Percentiles rank a stretch among this genome's conserved stretches.
phyloP scores from a whole-genome alignment of 345 rosid genomes.

The Passiflora organensis region DNA sequence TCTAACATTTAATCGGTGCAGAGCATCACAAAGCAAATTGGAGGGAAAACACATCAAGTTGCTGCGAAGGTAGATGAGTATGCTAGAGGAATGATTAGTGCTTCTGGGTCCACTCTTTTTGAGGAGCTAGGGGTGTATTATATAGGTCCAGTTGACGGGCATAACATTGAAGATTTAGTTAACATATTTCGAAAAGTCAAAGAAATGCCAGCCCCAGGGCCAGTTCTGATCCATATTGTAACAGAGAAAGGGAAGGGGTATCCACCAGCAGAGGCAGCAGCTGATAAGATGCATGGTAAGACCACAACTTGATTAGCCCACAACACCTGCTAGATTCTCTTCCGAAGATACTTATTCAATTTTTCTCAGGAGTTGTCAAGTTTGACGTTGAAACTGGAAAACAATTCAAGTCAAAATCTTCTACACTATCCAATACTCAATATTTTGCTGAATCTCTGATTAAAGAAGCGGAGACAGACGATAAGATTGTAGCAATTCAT shows the following conservation, averaged over 20 bases:
- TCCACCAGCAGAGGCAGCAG: slow-evolving; percentile 70
- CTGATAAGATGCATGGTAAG: slow-evolving; percentile 78
- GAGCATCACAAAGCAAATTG: slow-evolving; percentile 57
- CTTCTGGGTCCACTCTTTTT: slow-evolving; percentile 53
- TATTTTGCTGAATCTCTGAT: slow-evolving; percentile 64
- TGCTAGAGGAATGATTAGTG: slow-evolving; percentile 61
- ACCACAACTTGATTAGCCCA: background rate
- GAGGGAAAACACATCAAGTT: slow-evolving; percentile 46
- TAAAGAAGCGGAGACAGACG: slow-evolving; percentile 58
- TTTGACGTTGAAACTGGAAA: slow-evolving; percentile 56
- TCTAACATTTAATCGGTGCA: slow-evolving; percentile 21
- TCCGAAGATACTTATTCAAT: slow-evolving; percentile 13
- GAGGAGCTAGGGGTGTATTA: slow-evolving; percentile 66
- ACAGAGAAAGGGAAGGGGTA: slow-evolving; percentile 80
- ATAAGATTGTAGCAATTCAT: slow-evolving; percentile 61
- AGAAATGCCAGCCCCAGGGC: slow-evolving; percentile 69
- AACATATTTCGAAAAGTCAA: slow-evolving; percentile 52
- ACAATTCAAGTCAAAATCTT: slow-evolving; percentile 49
- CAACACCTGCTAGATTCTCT: background rate
- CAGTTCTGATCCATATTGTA: slow-evolving; percentile 60
- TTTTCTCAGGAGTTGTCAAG: slow-evolving; percentile 56
- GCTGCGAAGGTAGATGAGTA: slow-evolving; percentile 73
- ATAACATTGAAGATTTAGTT: slow-evolving; percentile 59
- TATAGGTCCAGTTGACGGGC: slow-evolving; percentile 67
- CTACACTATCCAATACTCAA: slow-evolving; percentile 52